Base-by-base conservation (phyloP, 2,329 filamentous ascomycete species). In the Apiospora koreana region DNA sequence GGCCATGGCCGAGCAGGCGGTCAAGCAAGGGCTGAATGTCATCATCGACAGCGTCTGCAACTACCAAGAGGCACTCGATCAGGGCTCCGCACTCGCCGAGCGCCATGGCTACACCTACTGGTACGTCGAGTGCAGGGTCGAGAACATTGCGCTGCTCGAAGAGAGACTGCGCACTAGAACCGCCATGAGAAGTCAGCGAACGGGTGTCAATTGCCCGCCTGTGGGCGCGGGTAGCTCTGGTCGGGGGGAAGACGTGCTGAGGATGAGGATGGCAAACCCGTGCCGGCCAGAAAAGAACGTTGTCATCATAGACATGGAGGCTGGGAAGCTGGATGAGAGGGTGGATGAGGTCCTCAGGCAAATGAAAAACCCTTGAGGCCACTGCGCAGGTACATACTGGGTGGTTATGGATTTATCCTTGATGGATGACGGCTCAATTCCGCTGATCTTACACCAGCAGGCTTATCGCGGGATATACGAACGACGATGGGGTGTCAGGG, bases 1-100 rank as follows among this genome's bases (percentile, higher is more conserved):
- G 80, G 71, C 70, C 2, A 75, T 83, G 2, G 81, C 80, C 38
- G 73, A 79, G 42, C 77, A 80, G 48, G 38, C 79, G 41, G 74
- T 81, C 64, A 77, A 75, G 38, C 81, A 83, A 71, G 79, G 77
- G 1, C 72, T 72, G 14, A 77, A 68, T 68, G 76, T 83, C 71
- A 78, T 83, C 69, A 75, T 83, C 21, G 81, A 83, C 72, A 81
- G 80, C 69, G 76, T 77, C 41, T 83, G 80, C 74, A 81, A 81
- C 71, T 81, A 74, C 72, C 65, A 73, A 14, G 74, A 80, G 71
- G 72, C 77, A 2, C 69, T 82, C 38, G 76, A 79, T 21, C 50
- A 70, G 7, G 81, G 81, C 2, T 69, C 68, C 3, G 73, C 72
- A 8, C 75, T 81, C 2, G 79, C 81, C 1, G n/a, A 69, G 25